These are phyloP conservation scores for Vaccinium vitisidaea DNA, from an alignment of 148 eudicot species.

Conservation along the genomic window DNA sequence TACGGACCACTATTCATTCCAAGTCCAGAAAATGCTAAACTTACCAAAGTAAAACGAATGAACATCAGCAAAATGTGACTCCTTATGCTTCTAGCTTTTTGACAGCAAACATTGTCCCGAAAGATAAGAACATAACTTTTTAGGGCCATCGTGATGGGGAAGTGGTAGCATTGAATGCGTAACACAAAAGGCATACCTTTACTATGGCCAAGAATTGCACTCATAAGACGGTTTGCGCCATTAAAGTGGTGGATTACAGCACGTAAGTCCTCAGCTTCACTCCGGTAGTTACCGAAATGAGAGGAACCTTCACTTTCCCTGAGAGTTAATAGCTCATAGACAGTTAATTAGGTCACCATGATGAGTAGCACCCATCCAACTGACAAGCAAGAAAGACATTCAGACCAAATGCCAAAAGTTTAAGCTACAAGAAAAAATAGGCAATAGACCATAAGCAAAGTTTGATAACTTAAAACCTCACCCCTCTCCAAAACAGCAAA, in stretches of 20 bases:
- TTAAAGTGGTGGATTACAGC: constrained; percentile 63
- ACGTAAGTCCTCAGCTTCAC: constrained; percentile 67
- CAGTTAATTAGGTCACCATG: not conserved
- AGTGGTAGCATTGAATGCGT: not conserved
- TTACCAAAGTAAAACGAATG: not conserved
- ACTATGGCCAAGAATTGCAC: constrained; percentile 82
- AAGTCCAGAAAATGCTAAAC: not conserved
- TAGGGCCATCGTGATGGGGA: not conserved
- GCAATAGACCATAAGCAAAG: no score
- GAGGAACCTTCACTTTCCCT: constrained; percentile 93
- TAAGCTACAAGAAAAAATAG: no score
- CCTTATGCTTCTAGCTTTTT: not conserved
- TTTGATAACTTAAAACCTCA: not conserved
- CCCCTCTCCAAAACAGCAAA: not conserved
- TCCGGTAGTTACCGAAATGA: constrained; percentile 55
- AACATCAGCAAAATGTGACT: not conserved
- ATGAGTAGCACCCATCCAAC: not conserved
- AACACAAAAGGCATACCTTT: constrained; percentile 48
- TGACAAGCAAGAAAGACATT: not conserved
- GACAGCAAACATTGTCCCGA: not conserved
- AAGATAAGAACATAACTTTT: not conserved
- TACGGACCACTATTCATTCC: not conserved
- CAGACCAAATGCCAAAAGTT: not conserved
- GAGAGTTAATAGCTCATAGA: constrained; percentile 6
- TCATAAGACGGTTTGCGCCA: constrained; percentile 38